phyloP scores from a whole-genome alignment of 371 early-diverging fungal genomes.

The Umbelopsis sp. region DNA sequence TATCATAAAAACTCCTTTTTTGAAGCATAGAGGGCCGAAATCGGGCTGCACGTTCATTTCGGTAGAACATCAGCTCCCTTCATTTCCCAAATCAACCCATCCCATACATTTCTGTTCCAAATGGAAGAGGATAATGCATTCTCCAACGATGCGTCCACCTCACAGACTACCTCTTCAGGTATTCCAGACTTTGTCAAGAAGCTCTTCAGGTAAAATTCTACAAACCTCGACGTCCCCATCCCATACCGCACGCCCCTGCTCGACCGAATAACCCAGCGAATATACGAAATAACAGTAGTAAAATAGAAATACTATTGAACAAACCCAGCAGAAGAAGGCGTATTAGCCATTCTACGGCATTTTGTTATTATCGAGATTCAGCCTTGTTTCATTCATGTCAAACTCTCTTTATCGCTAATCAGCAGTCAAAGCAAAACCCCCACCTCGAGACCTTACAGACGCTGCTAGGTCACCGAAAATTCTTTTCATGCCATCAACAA shows the following conservation, averaged over 20 bases:
- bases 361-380: background rate
- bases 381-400: background rate
- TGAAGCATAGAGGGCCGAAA: background rate
- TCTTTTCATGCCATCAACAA: no score
- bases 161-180: conserved; percentile 13
- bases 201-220: conserved; percentile 40
- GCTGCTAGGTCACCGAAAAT: no score
- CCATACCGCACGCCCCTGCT: background rate
- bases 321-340: no score
- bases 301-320: no score
- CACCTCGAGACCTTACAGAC: no score
- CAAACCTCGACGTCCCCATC: background rate
- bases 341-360: no score
- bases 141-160: background rate
- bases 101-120: background rate
- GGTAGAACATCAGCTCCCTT: background rate
- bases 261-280: no score
- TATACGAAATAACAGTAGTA: no score
- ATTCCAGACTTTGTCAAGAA: conserved; percentile 58
- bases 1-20: no score
- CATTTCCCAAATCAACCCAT: background rate
- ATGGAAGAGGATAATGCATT: conserved; percentile 14
- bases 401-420: background rate
- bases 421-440: background rate
- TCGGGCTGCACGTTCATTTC: no score